Evolutionary conservation across 371 early-diverging fungal species (phyloP).

Genomic region (Apophysomyces variabilis): DNA sequence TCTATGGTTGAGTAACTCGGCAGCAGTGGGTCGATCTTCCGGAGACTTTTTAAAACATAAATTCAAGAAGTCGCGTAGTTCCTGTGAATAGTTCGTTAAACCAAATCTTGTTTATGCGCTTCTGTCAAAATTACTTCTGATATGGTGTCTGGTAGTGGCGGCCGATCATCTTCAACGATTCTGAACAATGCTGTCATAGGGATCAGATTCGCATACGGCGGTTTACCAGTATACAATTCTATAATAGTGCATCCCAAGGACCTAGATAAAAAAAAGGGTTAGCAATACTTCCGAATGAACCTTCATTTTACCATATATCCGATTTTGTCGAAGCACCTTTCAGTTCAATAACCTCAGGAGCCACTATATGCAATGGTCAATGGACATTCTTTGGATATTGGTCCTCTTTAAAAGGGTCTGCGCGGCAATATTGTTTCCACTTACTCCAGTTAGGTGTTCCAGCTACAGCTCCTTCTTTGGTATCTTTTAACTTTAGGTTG

Average conservation of each 20-base stretch:
- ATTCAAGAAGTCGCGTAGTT: slow-evolving; percentile 70
- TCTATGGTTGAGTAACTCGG: slow-evolving; percentile 65
- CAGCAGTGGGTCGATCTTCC: slow-evolving; percentile 64
- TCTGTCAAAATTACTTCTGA: slow-evolving; percentile 49
- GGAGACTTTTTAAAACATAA: slow-evolving; percentile 81
- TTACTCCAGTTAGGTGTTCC: slow-evolving; percentile 96
- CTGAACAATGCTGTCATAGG: slow-evolving; percentile 83
- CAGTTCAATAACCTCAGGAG: slow-evolving; percentile 90
- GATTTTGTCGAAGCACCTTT: slow-evolving; percentile 78
- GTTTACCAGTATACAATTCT: slow-evolving; percentile 83
- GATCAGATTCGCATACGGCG: slow-evolving; percentile 79
- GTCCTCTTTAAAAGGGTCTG: neutral
- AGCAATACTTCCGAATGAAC: neutral
- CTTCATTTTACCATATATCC: slow-evolving; percentile 74
- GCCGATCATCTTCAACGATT: slow-evolving; percentile 84
- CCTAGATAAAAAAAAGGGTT: slow-evolving; percentile 30
- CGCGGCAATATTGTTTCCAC: slow-evolving; percentile 12
- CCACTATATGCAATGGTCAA: slow-evolving; percentile 60
- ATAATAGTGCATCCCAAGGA: slow-evolving; percentile 86
- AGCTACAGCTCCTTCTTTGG: slow-evolving; percentile 66
- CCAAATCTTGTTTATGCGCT: neutral
- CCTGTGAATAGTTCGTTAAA: slow-evolving; percentile 23
- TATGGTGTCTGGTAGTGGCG: slow-evolving; percentile 77
- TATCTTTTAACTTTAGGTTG: slow-evolving; percentile 66
- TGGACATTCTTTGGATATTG: neutral